Evolutionary conservation across 2,329 filamentous ascomycete species (phyloP).

Genomic region (Talaromyces verruculosus): DNA sequence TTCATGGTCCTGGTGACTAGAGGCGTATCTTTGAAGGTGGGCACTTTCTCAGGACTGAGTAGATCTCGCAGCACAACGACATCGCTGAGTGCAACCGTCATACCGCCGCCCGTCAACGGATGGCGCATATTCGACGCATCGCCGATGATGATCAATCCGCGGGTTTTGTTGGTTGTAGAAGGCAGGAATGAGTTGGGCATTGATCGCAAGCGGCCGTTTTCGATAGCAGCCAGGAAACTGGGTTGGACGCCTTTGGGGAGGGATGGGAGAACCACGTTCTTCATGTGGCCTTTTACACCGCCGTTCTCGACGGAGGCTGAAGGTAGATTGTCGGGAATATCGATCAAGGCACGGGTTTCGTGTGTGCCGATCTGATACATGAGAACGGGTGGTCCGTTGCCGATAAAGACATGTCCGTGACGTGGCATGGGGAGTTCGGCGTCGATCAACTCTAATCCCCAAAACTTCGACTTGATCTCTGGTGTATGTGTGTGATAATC

Average conservation of each 20-base stretch:
- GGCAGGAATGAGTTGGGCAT: conserved; percentile 98
- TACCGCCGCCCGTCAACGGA: conserved; percentile 91
- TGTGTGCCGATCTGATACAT: conserved; percentile 96
- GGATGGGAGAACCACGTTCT: conserved; percentile 73
- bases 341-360: conserved; percentile 87
- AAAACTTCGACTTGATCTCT: conserved; percentile 81
- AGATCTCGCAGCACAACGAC: conserved; percentile 74
- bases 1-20: conserved; percentile 68
- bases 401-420: conserved; percentile 86
- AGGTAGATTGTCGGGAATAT: conserved; percentile 76
- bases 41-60: conserved; percentile 67
- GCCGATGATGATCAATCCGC: conserved; percentile 78
- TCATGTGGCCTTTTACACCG: conserved; percentile 81
- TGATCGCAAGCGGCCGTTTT: conserved; percentile 73
- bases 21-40: conserved; percentile 65
- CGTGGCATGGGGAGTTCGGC: conserved; percentile 71
- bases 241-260: conserved; percentile 72
- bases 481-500: conserved; percentile 67
- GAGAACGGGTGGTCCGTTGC: conserved; percentile 73
- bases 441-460: conserved; percentile 88
- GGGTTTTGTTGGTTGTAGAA: conserved; percentile 67
- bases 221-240: conserved; percentile 72
- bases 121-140: conserved; percentile 99
- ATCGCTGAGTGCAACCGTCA: conserved; percentile 97
- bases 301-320: conserved; percentile 72